A percentile compares a stretch with the other conserved stretches of the same genome.
phyloP scores from a whole-genome alignment of 1,284 basidiomycete genomes.

The Violaceomyces palustris region DNA sequence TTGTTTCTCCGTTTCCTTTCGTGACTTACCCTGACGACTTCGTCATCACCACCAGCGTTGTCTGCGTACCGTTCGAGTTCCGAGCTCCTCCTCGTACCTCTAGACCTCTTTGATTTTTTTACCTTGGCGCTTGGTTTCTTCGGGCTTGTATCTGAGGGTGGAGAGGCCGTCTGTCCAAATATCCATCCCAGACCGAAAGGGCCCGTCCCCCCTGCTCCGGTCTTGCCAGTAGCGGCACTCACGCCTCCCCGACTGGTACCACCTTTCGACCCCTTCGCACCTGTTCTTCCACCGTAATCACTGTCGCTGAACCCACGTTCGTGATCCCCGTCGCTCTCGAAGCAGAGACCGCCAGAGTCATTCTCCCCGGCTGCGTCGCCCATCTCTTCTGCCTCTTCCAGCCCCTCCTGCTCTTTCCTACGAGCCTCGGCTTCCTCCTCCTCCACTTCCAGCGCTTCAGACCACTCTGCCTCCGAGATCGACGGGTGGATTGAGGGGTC shows the following conservation, averaged over 20 bases:
- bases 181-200: background rate
- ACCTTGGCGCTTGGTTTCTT: no score
- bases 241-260: conserved; percentile 1
- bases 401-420: conserved; percentile 9
- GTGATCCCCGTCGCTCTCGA: conserved; percentile 31
- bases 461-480: conserved; percentile 18
- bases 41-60: no score
- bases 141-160: background rate
- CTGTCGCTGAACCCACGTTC: no score
- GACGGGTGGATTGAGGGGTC: conserved; percentile 10
- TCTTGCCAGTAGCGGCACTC: conserved; percentile 3
- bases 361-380: conserved; percentile 25
- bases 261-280: no score
- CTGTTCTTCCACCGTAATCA: no score
- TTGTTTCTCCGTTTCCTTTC: no score
- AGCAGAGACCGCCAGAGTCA: conserved; percentile 19
- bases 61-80: no score
- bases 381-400: conserved; percentile 27
- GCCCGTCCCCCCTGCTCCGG: background rate
- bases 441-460: conserved; percentile 16
- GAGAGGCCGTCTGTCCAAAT: background rate
- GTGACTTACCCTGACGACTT: no score
- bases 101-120: no score
- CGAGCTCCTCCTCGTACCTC: no score
- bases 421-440: conserved; percentile 9